Evolutionary conservation across 2,329 filamentous ascomycete species (phyloP).

Genomic region (Alternaria postmessia): DNA sequence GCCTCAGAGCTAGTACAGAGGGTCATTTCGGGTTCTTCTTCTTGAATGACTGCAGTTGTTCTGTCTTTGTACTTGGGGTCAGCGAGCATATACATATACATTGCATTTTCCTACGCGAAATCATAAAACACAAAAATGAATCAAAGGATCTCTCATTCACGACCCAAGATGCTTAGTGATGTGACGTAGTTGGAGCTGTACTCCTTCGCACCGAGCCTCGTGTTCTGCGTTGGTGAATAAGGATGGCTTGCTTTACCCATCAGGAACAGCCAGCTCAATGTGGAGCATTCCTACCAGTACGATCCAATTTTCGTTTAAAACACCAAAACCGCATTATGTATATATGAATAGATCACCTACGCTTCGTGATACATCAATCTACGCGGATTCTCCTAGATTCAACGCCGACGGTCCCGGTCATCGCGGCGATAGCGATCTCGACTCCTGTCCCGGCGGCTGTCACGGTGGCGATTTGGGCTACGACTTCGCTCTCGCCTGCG

Average conservation of each 20-base stretch:
- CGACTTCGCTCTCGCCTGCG: constrained; percentile 39
- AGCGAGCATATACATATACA: neutral
- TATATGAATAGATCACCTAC: neutral
- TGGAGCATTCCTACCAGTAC: neutral
- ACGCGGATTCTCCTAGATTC: neutral
- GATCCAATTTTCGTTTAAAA: neutral
- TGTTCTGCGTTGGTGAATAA: neutral
- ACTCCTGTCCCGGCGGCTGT: constrained; percentile 48
- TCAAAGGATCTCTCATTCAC: neutral
- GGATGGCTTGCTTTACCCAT: neutral
- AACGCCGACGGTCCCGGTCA: constrained; percentile 47
- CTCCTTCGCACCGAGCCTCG: neutral
- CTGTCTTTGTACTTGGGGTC: neutral
- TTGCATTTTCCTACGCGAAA: neutral
- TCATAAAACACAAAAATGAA: neutral
- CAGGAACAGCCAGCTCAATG: neutral
- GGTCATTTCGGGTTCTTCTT: neutral
- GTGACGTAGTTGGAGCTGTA: neutral
- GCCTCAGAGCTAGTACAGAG: neutral
- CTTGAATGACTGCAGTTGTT: neutral
- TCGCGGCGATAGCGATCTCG: constrained; percentile 53
- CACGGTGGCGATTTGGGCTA: constrained; percentile 43
- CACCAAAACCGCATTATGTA: neutral
- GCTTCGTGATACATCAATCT: neutral
- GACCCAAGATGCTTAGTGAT: neutral